These are phyloP conservation scores for Aspergillus oerlinghausenensis DNA, from an alignment of 2,329 filamentous ascomycete species.

Conservation along the genomic window DNA sequence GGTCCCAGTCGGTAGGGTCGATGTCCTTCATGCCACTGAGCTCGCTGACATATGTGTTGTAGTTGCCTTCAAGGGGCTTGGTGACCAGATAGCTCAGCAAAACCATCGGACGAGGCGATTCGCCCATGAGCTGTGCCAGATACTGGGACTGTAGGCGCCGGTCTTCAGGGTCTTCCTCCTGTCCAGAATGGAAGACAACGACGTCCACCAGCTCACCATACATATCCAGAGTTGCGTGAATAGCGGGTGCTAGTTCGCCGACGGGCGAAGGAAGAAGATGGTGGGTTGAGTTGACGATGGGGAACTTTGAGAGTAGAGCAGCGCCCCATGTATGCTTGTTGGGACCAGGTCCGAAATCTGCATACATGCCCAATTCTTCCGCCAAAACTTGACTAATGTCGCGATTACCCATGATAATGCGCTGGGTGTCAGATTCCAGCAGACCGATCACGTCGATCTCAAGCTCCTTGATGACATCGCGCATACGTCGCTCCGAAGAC, in stretches of 20 bases:
- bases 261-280: constrained; percentile 90
- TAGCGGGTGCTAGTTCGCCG: constrained; percentile 90
- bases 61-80: constrained; percentile 85
- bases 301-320: constrained; percentile 92
- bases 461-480: constrained; percentile 84
- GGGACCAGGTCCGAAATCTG: constrained; percentile 92
- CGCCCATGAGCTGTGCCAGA: constrained; percentile 81
- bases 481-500: constrained; percentile 92
- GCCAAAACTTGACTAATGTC: constrained; percentile 93
- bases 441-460: constrained; percentile 97
- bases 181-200: constrained; percentile 97
- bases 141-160: constrained; percentile 82
- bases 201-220: constrained; percentile 89
- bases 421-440: constrained; percentile 86
- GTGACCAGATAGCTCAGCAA: constrained; percentile 90
- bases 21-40: constrained; percentile 92
- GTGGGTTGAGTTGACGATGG: constrained; percentile 93
- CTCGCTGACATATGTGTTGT: constrained; percentile 89
- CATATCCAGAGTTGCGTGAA: constrained; percentile 91
- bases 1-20: constrained; percentile 86
- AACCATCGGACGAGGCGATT: constrained; percentile 72
- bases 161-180: constrained; percentile 94
- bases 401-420: constrained; percentile 99
- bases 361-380: constrained; percentile 97
- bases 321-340: constrained; percentile 99